Conservation (phyloP, 139 green algal genomes). For the Pleodorina starrii region DNA sequence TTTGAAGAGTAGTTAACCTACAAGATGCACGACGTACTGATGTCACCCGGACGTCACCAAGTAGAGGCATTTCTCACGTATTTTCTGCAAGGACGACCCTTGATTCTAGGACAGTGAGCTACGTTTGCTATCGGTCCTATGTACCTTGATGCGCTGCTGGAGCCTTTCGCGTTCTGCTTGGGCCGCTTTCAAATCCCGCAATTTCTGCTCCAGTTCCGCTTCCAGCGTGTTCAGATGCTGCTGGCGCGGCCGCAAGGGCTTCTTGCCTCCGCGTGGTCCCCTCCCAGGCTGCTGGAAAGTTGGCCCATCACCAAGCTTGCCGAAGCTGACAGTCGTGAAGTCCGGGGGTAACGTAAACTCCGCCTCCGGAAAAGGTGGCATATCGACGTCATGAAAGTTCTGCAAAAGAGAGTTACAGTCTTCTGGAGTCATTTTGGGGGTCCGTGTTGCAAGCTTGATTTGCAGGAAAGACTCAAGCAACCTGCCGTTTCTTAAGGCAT, state of each 20-base stretch:
- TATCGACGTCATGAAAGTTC: too few relatives aligned
- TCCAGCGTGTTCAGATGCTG: neutral
- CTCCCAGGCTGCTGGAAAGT: neutral
- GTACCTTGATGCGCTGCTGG: slow-evolving; percentile 18
- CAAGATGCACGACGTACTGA: neutral
- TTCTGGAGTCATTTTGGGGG: too few relatives aligned
- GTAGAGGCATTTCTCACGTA: too few relatives aligned
- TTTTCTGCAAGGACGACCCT: too few relatives aligned
- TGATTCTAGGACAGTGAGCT: too few relatives aligned
- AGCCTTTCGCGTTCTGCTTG: neutral
- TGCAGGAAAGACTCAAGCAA: too few relatives aligned
- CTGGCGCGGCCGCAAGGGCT: neutral
- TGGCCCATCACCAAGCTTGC: too few relatives aligned
- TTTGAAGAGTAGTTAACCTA: neutral
- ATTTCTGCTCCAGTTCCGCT: neutral
- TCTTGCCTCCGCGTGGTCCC: slow-evolving; percentile 11
- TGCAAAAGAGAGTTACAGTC: too few relatives aligned
- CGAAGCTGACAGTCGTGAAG: neutral
- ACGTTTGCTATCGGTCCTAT: neutral
- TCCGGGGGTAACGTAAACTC: neutral
- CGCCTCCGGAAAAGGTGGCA: neutral
- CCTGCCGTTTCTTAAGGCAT: too few relatives aligned
- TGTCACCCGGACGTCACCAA: too few relatives aligned
- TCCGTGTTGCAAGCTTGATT: too few relatives aligned
- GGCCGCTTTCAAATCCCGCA: neutral